phyloP scores from a whole-genome alignment of 1,284 basidiomycete species.

The Ustilago xerochloae region DNA sequence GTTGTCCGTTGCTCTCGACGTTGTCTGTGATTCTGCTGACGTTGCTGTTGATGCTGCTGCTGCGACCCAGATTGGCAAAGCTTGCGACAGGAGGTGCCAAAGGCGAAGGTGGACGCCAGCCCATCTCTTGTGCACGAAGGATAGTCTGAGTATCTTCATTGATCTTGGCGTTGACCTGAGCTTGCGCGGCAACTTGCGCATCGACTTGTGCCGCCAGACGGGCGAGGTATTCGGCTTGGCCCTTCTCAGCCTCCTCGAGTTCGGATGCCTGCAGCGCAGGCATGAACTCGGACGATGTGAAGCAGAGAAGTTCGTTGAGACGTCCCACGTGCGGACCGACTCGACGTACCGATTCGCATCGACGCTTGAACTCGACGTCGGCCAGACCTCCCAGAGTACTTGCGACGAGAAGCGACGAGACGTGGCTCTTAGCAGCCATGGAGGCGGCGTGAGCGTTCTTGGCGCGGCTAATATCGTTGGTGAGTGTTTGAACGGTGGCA shows the following conservation, averaged over 20 bases:
- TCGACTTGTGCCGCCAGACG: slow-evolving; percentile 45
- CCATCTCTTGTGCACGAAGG: slow-evolving; percentile 51
- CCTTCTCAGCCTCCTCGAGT: slow-evolving; percentile 51
- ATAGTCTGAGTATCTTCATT: slow-evolving; percentile 46
- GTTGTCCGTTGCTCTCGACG: slow-evolving; percentile 4
- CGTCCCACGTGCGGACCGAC: slow-evolving; percentile 56
- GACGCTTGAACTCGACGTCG: slow-evolving; percentile 60
- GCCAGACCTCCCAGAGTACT: slow-evolving; percentile 59
- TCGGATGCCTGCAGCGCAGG: slow-evolving; percentile 56
- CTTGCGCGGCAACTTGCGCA: slow-evolving; percentile 35
- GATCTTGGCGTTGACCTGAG: slow-evolving; percentile 46
- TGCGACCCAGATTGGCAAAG: slow-evolving; percentile 25
- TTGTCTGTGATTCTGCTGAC: slow-evolving; percentile 6
- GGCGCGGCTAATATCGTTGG: slow-evolving; percentile 58
- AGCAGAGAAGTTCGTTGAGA: slow-evolving; percentile 58
- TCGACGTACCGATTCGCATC: slow-evolving; percentile 61
- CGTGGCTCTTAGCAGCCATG: slow-evolving; percentile 58
- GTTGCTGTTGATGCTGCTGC: slow-evolving; percentile 32
- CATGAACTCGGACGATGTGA: slow-evolving; percentile 60
- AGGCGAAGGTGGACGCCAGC: slow-evolving; percentile 52
- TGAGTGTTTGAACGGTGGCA: slow-evolving; percentile 52
- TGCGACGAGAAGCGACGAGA: slow-evolving; percentile 50
- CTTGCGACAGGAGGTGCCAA: slow-evolving; percentile 9
- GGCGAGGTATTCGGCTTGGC: slow-evolving; percentile 48
- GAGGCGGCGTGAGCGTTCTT: slow-evolving; percentile 51